Conservation (phyloP, 306 rosid genomes). For the Corylus avellana region DNA sequence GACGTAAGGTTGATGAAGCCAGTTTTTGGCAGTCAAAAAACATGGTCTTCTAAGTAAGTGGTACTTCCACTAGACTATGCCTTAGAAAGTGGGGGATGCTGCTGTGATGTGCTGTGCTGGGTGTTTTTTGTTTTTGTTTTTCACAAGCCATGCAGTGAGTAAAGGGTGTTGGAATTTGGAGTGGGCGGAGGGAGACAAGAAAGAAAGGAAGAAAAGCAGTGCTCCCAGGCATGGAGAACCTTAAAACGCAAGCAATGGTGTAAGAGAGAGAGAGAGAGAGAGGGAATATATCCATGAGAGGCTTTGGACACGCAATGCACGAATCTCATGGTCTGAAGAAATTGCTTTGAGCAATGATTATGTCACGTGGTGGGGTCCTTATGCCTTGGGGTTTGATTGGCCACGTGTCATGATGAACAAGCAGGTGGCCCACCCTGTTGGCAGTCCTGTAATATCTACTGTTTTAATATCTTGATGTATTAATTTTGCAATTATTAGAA, state of each 20-base stretch:
- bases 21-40: conserved; percentile 21
- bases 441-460: neutral
- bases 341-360: conserved; percentile 18
- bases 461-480: neutral
- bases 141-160: neutral
- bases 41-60: conserved; percentile 8
- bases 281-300: conserved; percentile 17
- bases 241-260: conserved; percentile 54
- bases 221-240: conserved; percentile 38
- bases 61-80: conserved; percentile 12
- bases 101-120: conserved; percentile 11
- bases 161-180: conserved; percentile 62
- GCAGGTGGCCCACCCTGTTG: neutral
- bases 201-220: conserved; percentile 21
- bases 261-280: conserved; percentile 8
- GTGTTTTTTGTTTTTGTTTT: conserved; percentile 22
- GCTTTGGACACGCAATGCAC: conserved; percentile 60
- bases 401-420: conserved; percentile 2
- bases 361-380: conserved; percentile 26
- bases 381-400: neutral
- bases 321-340: conserved; percentile 22
- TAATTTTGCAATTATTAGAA: neutral
- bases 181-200: conserved; percentile 25
- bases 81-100: conserved; percentile 62
- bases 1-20: conserved; percentile 42